Percentiles rank a stretch among this genome's conserved stretches.
phyloP scores from a whole-genome alignment of 768 basidiomycete genomes.

The Rossbeevera mucosa region DNA sequence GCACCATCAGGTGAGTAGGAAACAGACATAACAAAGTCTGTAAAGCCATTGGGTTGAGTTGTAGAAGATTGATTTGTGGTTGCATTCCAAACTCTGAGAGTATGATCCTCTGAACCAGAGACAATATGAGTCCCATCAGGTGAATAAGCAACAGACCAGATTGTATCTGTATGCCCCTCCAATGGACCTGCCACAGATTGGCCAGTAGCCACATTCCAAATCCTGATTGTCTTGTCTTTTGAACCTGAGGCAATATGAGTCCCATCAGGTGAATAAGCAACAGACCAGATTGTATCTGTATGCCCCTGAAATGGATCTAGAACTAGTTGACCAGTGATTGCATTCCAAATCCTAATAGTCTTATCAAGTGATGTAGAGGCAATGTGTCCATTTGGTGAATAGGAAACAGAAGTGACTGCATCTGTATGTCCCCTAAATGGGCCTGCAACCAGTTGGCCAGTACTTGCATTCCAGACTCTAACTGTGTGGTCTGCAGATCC shows the following conservation, averaged over 20 bases:
- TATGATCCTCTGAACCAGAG: background rate
- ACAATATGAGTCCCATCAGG: background rate
- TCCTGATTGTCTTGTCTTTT: background rate
- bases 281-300: background rate
- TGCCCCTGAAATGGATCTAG: background rate
- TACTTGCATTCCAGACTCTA: background rate
- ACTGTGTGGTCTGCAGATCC: background rate
- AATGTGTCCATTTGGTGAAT: background rate
- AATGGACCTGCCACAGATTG: background rate
- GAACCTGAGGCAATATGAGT: background rate
- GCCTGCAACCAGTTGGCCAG: background rate
- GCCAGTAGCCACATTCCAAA: background rate
- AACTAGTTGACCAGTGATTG: background rate
- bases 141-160: background rate
- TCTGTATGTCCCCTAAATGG: background rate
- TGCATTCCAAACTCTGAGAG: slow-evolving; percentile 17
- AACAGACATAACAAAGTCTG: background rate
- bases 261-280: slow-evolving; percentile 1
- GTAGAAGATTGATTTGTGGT: slow-evolving; percentile 1
- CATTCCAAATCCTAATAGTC: background rate
- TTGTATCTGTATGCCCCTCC: background rate
- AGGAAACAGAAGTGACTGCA: background rate
- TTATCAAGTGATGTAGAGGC: background rate
- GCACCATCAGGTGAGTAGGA: background rate
- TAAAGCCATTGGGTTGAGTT: slow-evolving; percentile 1